Conservation (phyloP, 169 alveolate genomes). For the Babesia ovis region DNA sequence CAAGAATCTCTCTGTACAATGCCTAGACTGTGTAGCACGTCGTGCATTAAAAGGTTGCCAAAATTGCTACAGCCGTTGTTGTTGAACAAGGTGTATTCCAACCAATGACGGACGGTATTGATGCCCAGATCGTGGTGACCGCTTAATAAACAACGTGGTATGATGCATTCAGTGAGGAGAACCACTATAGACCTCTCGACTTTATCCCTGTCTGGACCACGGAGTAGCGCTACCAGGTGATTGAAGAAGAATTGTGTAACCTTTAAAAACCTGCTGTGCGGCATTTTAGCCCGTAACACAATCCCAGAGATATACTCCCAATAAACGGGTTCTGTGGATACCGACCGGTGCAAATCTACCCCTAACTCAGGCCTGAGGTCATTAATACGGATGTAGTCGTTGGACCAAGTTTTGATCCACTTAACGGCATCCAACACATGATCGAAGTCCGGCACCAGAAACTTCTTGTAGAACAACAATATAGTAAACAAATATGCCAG, state of each 20-base stretch:
- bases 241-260: constrained; percentile 12
- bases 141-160: constrained; percentile 13
- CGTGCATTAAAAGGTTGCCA: constrained; percentile 8
- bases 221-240: constrained; percentile 1
- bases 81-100: constrained; percentile 4
- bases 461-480: constrained; percentile 21
- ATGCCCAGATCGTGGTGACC: constrained; percentile 26
- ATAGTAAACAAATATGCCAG: constrained; percentile 16
- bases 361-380: constrained; percentile 16
- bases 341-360: constrained; percentile 17
- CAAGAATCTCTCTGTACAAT: background rate
- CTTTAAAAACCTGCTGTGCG: constrained; percentile 9
- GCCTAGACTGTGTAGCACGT: constrained; percentile 13
- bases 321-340: constrained; percentile 45
- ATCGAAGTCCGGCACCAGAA: constrained; percentile 18
- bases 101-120: constrained; percentile 17
- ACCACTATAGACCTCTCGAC: constrained; percentile 15
- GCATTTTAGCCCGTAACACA: constrained; percentile 4
- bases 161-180: constrained; percentile 32
- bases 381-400: constrained; percentile 33
- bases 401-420: constrained; percentile 52
- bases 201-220: background rate
- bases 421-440: constrained; percentile 21
- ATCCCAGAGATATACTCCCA: constrained; percentile 24
- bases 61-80: constrained; percentile 10